Percentiles rank a stretch among this genome's conserved stretches.
Evolutionary conservation across 2,329 filamentous ascomycete genomes (phyloP).

Genomic region (Cercospora berteroae): DNA sequence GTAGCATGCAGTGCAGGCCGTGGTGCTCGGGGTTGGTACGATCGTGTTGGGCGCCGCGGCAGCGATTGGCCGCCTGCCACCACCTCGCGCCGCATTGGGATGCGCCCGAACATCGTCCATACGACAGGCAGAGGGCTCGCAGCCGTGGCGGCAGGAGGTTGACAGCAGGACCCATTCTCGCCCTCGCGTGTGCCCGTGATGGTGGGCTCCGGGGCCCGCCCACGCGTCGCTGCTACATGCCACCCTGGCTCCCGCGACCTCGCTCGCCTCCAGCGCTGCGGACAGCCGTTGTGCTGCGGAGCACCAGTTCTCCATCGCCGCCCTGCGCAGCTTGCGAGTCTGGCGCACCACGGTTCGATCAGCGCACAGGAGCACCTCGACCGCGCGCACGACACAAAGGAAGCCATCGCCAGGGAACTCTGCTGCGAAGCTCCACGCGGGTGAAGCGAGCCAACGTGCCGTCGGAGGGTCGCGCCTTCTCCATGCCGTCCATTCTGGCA

Average conservation of each 20-base stretch:
- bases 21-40: slow-evolving; percentile 9
- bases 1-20: neutral
- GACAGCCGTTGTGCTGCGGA: neutral
- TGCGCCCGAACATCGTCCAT: slow-evolving; percentile 6
- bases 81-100: slow-evolving; percentile 1
- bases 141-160: neutral
- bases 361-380: neutral
- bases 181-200: neutral
- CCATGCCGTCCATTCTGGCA: neutral
- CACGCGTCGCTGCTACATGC: neutral
- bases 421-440: neutral
- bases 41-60: neutral
- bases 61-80: slow-evolving; percentile 4
- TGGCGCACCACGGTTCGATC: neutral
- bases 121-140: neutral
- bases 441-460: neutral
- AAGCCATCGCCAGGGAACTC: neutral
- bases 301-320: neutral
- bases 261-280: neutral
- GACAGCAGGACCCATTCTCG: neutral
- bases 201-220: neutral
- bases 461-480: neutral
- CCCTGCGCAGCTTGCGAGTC: too few species aligned
- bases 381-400: neutral
- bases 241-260: neutral